Percentiles rank a stretch among this genome's conserved stretches.
phyloP scores from a whole-genome alignment of 345 rosid species.

The Euphorbia peplus region DNA sequence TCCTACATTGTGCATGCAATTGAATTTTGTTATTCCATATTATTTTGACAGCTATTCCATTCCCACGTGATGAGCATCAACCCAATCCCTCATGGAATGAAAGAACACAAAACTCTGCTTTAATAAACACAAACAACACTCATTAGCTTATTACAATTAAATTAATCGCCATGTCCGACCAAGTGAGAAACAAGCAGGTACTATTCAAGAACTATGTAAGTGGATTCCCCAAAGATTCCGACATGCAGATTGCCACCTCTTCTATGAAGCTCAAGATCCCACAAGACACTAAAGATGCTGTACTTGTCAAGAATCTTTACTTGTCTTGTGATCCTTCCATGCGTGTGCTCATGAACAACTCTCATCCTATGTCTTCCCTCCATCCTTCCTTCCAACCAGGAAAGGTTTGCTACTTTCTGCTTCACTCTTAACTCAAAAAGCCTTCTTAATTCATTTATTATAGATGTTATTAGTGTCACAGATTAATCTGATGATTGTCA shows the following conservation, averaged over 20 bases:
- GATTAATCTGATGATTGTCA: too few species aligned
- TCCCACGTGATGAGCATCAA: too few species aligned
- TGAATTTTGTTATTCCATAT: too few species aligned
- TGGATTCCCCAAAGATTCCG: conserved; percentile 18
- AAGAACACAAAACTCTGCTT: too few species aligned
- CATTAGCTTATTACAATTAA: background rate
- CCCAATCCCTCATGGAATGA: too few species aligned
- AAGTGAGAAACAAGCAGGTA: conserved; percentile 18
- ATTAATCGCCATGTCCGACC: background rate
- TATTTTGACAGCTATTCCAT: too few species aligned
- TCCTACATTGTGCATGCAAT: too few species aligned
- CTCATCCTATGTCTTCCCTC: background rate
- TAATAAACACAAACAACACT: too few species aligned
- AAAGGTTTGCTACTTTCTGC: conserved; percentile 3
- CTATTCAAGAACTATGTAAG: conserved; percentile 1
- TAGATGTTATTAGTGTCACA: too few species aligned
- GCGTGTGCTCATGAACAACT: conserved; percentile 12
- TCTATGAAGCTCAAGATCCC: conserved; percentile 4
- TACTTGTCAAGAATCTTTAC: conserved; percentile 21
- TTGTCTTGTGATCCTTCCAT: conserved; percentile 22
- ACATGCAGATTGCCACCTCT: background rate
- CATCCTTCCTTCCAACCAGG: conserved; percentile 10
- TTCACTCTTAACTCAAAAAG: background rate
- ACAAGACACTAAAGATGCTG: conserved; percentile 2
- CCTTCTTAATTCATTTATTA: too few species aligned